phyloP scores from a whole-genome alignment of 805 yeast genomes.

The Wickerhamomyces sydowiorum region DNA sequence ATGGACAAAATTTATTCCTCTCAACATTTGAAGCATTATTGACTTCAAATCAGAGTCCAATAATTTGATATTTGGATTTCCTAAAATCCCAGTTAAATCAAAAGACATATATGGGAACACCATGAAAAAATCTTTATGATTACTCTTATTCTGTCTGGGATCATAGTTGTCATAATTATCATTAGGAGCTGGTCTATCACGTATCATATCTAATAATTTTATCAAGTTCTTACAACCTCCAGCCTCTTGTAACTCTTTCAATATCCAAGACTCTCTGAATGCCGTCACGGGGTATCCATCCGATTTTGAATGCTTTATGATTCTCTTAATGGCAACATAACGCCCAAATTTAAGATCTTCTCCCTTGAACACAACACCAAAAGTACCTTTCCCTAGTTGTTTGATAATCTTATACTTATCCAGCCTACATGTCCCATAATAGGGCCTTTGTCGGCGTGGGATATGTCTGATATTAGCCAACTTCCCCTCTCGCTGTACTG shows the following conservation, averaged over 20 bases:
- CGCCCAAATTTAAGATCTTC: slow-evolving; percentile 35
- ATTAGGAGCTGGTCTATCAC: slow-evolving; percentile 34
- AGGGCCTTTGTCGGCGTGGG: not conserved
- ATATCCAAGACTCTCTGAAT: slow-evolving; percentile 80
- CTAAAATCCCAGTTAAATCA: slow-evolving; percentile 85
- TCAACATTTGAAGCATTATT: slow-evolving; percentile 68
- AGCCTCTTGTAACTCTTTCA: slow-evolving; percentile 58
- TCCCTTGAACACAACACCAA: slow-evolving; percentile 87
- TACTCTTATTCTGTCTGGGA: slow-evolving; percentile 5
- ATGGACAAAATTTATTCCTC: slow-evolving; percentile 82
- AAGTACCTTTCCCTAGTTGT: slow-evolving; percentile 78
- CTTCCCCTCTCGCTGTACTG: too few species aligned
- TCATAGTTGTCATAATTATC: slow-evolving; percentile 4
- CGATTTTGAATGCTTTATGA: slow-evolving; percentile 45
- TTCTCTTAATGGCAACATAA: slow-evolving; percentile 81
- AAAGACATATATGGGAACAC: slow-evolving; percentile 91
- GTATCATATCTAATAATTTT: slow-evolving; percentile 74
- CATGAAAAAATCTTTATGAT: slow-evolving; percentile 56
- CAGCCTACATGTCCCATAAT: slow-evolving; percentile 17
- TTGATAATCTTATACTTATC: slow-evolving; percentile 27
- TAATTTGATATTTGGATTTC: slow-evolving; percentile 64
- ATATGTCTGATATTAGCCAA: too few species aligned
- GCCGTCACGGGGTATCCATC: slow-evolving; percentile 90
- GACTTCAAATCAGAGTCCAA: slow-evolving; percentile 72
- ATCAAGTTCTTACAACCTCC: slow-evolving; percentile 48